These are phyloP conservation scores for Talaromyces thailandensis DNA, from an alignment of 495 filamentous ascomycete species.

Conservation along the genomic window DNA sequence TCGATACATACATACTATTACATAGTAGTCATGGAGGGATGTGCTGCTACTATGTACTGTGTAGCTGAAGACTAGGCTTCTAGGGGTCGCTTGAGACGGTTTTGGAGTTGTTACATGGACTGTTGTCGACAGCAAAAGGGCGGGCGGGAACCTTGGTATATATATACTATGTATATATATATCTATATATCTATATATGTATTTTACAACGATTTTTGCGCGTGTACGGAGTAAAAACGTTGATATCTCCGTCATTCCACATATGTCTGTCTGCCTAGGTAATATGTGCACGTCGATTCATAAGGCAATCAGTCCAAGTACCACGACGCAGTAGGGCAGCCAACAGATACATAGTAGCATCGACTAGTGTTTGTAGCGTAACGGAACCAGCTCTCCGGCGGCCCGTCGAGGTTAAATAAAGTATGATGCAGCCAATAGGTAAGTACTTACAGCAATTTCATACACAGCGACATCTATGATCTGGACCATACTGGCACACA, in stretches of 20 bases:
- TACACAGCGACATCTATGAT: background rate
- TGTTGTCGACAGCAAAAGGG: too few relatives aligned
- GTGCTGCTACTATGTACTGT: too few relatives aligned
- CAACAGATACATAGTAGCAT: background rate
- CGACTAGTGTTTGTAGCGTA: background rate
- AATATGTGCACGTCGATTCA: background rate
- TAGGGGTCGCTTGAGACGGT: background rate
- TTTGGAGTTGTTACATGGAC: background rate
- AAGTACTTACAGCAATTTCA: background rate
- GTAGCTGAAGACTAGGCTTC: background rate
- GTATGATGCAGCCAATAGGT: background rate
- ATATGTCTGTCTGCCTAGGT: too few relatives aligned
- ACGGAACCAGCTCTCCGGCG: background rate
- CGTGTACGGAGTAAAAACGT: too few relatives aligned
- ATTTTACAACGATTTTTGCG: background rate
- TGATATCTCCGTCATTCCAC: too few relatives aligned
- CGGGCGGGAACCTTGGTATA: too few relatives aligned
- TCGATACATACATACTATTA: background rate
- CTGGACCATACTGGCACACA: background rate
- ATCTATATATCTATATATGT: too few relatives aligned
- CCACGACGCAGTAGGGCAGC: background rate
- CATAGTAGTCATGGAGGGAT: background rate
- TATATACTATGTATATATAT: background rate
- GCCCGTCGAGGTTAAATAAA: constrained; percentile 1
- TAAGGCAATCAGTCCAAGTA: background rate